Base-by-base conservation (phyloP, 2,329 filamentous ascomycete species). In the Emmonsiellopsis sp. region DNA sequence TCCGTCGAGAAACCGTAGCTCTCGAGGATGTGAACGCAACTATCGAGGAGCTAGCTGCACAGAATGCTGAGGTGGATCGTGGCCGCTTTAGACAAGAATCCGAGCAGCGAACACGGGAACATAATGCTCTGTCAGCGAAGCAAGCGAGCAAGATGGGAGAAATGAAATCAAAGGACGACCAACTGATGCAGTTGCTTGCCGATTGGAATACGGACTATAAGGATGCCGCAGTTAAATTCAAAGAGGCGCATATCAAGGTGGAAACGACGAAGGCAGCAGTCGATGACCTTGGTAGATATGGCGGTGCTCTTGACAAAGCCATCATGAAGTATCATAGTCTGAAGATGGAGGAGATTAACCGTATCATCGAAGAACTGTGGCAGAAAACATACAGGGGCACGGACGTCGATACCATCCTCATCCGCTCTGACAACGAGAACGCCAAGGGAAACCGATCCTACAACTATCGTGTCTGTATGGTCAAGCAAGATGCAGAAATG, bases 291-390 rank as follows among this genome's bases (percentile, higher is more conserved):
- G 86, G 80, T 6, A 86, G 88, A 41, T 97, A 95, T 67, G 79
- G 83, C 43, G 79, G 82, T 8, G 93, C 93, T 7, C 79, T 98
- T 10, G 92, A 97, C 75, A 89, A 93, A 57, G 94, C 93, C 46
- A 94, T 98, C 65, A 96, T 98, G 89, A 89, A 88, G 64, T 98
- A 92, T 66, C 93, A 98, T 73, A 81, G 85, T 32, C 76, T 95
- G 66, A 98, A 98, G 76, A 98, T 98, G 93, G 88, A 93, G 62
- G 91, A 98, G 69, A 92, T 98, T 69, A 98, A 98, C 71, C 81
- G 84, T 54, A 96, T 96, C 68, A 86, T 94, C 50, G 89, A 87
- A 59, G 93, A 98, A 69, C 80, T 98, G n/a, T 98, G 93, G 93
- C 88, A 89, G 71, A 87, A 85, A 65, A 96, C 93, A 1, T 98